Base-by-base conservation (phyloP, 2,329 filamentous ascomycete genomes). In the Sphaerostilbella broomeana region DNA sequence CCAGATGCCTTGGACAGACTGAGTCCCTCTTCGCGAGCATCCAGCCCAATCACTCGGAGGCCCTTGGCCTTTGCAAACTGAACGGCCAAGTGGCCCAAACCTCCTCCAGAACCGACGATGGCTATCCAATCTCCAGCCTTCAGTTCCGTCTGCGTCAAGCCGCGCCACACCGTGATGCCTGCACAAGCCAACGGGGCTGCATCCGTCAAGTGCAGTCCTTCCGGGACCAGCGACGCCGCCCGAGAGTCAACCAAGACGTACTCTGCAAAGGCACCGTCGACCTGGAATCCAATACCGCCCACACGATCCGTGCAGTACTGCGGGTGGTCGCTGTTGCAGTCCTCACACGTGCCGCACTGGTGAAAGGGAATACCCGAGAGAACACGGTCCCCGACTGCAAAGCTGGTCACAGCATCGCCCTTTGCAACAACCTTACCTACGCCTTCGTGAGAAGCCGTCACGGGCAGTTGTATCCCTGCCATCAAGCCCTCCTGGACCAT, bases 91-190 rank as follows among this genome's bases (percentile, higher is more conserved):
- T 40, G 38, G 6, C 38, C 38, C n/a, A 40, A 19, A 4, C 38
- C 38, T n/a, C 38, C 38, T 34, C 38, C 38, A 22, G 19, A 25
- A 3, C 38, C 38, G 10, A 40, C 21, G 12, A 40, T 40, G 17
- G 20, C 38, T n/a, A 40, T 21, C 29, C 31, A 35, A 19, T 40
- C 28, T 7, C 38, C 38, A 1, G 20, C 17, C 13, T 24, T 13
- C 8, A 32, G 18, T 12, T 15, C 13, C n/a, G 24, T 28, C 4
- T 13, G 25, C 18, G 26, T n/a, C 3, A 36, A 17, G 3, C 22
- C 34, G 22, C 34, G 22, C 34, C 34, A 36, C 16, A 13, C 34
- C 1, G 34, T 36, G 11, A 18, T 18, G 12, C 34, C 34, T 5
- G 34, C 34, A 13, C 34, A 36, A 15, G 34, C 25, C 12, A 36